Evolutionary conservation across 116 monocot species (phyloP).

Genomic region (Posidonia oceanica): DNA sequence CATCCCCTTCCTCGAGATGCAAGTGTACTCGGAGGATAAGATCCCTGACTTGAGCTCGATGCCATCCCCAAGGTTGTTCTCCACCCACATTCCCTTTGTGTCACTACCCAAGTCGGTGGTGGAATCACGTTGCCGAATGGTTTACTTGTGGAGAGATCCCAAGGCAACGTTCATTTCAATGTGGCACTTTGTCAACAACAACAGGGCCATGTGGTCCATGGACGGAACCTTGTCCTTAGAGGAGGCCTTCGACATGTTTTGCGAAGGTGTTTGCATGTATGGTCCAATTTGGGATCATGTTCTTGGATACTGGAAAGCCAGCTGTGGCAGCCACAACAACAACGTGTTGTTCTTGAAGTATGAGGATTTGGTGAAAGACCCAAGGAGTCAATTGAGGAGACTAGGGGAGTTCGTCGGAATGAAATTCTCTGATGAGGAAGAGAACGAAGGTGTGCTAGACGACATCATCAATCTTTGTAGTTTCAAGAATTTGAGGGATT

Average conservation of each 20-base stretch:
- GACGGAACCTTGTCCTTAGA: neutral
- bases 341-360: conserved; percentile 14
- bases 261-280: neutral
- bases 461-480: conserved; percentile 9
- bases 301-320: neutral
- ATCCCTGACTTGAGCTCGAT: neutral
- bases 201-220: neutral
- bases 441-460: neutral
- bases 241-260: neutral
- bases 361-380: conserved; percentile 8
- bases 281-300: conserved; percentile 8
- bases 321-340: neutral
- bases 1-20: conserved; percentile 10
- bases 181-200: neutral
- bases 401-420: conserved; percentile 4
- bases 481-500: neutral
- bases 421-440: conserved; percentile 3
- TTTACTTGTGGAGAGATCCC: conserved; percentile 9
- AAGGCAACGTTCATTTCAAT: conserved; percentile 7
- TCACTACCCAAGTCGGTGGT: conserved; percentile 6
- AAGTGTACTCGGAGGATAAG: conserved; percentile 1
- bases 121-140: neutral
- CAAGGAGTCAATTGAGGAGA: neutral
- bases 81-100: conserved; percentile 15
- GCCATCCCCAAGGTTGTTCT: conserved; percentile 10